phyloP scores from a whole-genome alignment of 75 land plant genomes.

The Pinus tabuliformis region DNA sequence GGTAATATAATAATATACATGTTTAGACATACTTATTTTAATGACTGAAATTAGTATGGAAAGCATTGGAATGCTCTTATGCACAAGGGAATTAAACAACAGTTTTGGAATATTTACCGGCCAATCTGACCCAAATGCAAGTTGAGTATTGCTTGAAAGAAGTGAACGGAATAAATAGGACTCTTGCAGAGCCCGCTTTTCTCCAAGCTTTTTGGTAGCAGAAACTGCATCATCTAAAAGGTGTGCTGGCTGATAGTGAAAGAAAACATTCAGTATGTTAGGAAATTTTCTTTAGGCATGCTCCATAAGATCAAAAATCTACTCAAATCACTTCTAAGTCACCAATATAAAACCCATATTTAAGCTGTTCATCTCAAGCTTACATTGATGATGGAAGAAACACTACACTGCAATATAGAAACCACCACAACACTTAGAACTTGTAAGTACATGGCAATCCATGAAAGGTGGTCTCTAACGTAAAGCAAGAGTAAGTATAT shows the following conservation, averaged over 20 bases:
- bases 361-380: background rate
- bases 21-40: background rate
- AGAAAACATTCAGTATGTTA: background rate
- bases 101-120: constrained; percentile 44
- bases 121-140: constrained; percentile 94
- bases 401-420: background rate
- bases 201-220: constrained; percentile 67
- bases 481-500: background rate
- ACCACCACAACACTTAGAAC: background rate
- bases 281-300: background rate
- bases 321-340: background rate
- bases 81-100: background rate
- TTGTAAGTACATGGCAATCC: background rate
- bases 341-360: background rate
- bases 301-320: background rate
- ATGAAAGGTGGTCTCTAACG: background rate
- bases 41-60: background rate
- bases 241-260: constrained; percentile 70
- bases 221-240: constrained; percentile 74
- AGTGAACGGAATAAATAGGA: constrained; percentile 79
- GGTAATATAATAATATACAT: background rate
- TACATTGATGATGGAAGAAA: background rate
- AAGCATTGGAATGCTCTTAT: background rate
- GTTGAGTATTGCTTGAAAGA: constrained; percentile 29
- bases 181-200: constrained; percentile 46